phyloP scores from a whole-genome alignment of 768 basidiomycete genomes.

The Leccinellum albellum region DNA sequence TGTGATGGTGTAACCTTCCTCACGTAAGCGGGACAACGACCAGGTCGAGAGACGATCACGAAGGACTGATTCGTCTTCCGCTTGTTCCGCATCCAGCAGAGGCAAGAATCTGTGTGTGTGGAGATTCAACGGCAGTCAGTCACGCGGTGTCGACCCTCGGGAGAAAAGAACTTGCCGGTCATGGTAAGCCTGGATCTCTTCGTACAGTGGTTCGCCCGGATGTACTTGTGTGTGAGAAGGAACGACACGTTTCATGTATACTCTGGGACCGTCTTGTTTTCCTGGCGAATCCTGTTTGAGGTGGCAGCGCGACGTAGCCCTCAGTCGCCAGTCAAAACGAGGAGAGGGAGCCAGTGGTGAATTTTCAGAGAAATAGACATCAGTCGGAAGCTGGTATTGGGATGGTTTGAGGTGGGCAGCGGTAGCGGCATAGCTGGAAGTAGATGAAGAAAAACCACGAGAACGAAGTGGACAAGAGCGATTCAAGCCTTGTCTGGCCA shows the following conservation, averaged over 20 bases:
- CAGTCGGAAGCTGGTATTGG: conserved; percentile 22
- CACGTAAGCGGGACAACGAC: conserved; percentile 53
- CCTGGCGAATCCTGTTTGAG: conserved; percentile 11
- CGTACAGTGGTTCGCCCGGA: conserved; percentile 41
- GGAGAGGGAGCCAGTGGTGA: conserved; percentile 25
- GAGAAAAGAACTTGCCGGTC: conserved; percentile 40
- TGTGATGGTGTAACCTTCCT: conserved; percentile 73
- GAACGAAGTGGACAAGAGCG: not conserved
- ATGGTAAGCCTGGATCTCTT: conserved; percentile 52
- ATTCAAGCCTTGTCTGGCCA: conserved; percentile 8
- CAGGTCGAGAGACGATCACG: conserved; percentile 65
- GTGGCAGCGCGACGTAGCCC: conserved; percentile 45
- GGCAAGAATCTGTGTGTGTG: conserved; percentile 42
- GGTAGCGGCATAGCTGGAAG: not conserved
- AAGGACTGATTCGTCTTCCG: conserved; percentile 56
- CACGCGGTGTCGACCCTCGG: too few species aligned
- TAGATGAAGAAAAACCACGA: conserved; percentile 18
- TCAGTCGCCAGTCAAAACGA: conserved; percentile 61
- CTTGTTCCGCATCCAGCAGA: conserved; percentile 55
- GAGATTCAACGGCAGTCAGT: not conserved
- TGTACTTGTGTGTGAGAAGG: conserved; percentile 34
- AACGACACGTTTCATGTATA: conserved; percentile 36
- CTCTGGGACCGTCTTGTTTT: conserved; percentile 13
- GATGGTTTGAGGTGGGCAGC: conserved; percentile 13
- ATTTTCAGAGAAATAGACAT: conserved; percentile 28